Evolutionary conservation across 352 stramenopile genomes (phyloP).

Genomic region (Globisporangium spiculum): DNA sequence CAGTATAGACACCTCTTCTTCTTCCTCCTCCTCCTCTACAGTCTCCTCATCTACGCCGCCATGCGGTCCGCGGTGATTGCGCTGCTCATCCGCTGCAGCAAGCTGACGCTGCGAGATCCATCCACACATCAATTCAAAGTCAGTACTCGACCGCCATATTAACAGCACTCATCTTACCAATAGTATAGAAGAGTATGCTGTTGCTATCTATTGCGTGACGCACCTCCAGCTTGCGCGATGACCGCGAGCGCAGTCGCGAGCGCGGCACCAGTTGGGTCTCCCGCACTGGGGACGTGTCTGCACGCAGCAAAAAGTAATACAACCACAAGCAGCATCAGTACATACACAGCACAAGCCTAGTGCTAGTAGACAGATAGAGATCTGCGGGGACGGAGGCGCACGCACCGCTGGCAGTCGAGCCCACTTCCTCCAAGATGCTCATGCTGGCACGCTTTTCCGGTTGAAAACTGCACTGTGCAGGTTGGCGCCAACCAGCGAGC

Average conservation of each 20-base stretch:
- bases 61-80: constrained; percentile 10
- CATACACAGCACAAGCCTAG: not conserved
- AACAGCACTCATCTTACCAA: not conserved
- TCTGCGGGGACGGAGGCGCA: not conserved
- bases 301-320: not conserved
- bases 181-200: not conserved
- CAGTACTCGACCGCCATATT: not conserved
- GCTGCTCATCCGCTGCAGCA: constrained; percentile 25
- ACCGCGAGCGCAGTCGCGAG: constrained; percentile 20
- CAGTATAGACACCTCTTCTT: constrained; percentile 15
- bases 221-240: constrained; percentile 20
- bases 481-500: constrained; percentile 14
- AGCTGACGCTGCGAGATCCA: constrained; percentile 2
- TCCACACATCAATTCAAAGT: not conserved
- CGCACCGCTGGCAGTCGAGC: constrained; percentile 26
- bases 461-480: not conserved
- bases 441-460: constrained; percentile 13
- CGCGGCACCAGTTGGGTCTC: constrained; percentile 14
- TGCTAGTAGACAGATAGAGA: not conserved
- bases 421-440: constrained; percentile 32
- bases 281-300: constrained; percentile 21
- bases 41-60: constrained; percentile 9
- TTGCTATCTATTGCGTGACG: not conserved
- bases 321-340: not conserved
- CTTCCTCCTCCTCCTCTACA: constrained; percentile 3